Base-by-base conservation (phyloP, 2,329 filamentous ascomycete species). In the Juglanconis oblonga region DNA sequence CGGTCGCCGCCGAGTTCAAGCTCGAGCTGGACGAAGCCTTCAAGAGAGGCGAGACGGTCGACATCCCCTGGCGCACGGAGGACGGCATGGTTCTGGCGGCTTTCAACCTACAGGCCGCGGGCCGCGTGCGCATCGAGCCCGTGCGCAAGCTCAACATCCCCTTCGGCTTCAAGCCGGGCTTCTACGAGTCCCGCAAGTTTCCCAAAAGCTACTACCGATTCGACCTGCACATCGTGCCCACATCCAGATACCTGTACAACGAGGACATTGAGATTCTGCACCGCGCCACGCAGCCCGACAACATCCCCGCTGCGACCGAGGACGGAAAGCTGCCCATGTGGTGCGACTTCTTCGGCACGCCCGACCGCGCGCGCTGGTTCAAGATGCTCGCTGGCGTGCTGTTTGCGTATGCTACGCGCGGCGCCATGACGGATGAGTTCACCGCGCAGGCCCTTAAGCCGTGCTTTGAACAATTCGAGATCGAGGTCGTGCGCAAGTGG, bases 111-210 rank as follows among this genome's bases (percentile, higher is more conserved):
- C 81, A 87, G 62, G 83, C 85, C 0, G 71, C 81, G 53, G 82
- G 84, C 3, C 79, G 82, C 45, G 76, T 92, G 47, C 76, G 70
- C 14, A 68, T 90, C 6, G 73, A 79, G 3, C 77, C 83, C 0
- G 69, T 79, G 1, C 77, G 87, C 45, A 80, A 89, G 5, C 84
- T 85, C 1, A 67, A 81, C 53, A 85, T 90, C 35, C 86, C 87
- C 2, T 87, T 89, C 69, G 89, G 90, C 1, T 89, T 92, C 67
- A 82, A 85, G 56, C 87, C 87, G 7, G 84, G 84, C 14, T 86
- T 89, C 64, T 92, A 92, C 71, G 85, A 90, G 67, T 88, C 86
- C 29, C 81, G 88, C 58, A 84, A 85, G 60, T 87, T 88, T 63
- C 83, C 89, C 40, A 87, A 88, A 65, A 79, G 79, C 38, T 84